A percentile compares a stretch with the other conserved stretches of the same genome.
Conservation (phyloP, 495 filamentous ascomycete species). For the Staphylotrichum longicolle region DNA sequence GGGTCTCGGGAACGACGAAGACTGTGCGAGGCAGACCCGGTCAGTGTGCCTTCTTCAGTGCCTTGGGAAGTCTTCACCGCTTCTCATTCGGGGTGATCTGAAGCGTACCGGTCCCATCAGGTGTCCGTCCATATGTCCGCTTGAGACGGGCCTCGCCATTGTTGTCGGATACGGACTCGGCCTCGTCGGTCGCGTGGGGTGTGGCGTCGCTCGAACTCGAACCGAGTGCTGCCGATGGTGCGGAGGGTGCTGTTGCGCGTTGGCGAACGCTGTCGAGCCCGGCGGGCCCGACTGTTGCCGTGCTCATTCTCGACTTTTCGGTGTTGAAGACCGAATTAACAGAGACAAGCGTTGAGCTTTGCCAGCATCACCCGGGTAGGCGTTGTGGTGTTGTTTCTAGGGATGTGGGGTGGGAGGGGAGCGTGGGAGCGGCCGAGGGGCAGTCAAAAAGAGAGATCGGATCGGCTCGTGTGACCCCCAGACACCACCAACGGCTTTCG, state of each 20-base stretch:
- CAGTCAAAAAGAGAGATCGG: not conserved
- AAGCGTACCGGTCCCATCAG: slow-evolving; percentile 77
- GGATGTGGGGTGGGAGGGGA: not conserved
- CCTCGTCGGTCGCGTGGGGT: not conserved
- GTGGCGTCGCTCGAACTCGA: not conserved
- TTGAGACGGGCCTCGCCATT: slow-evolving; percentile 37
- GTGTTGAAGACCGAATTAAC: slow-evolving; percentile 31
- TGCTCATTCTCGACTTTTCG: slow-evolving; percentile 26
- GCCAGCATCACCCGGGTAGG: slow-evolving; percentile 11
- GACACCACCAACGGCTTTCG: slow-evolving; percentile 4
- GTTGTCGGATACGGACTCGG: not conserved
- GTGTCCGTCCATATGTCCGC: slow-evolving; percentile 89
- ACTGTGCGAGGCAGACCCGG: slow-evolving; percentile 51
- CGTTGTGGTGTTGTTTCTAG: not conserved
- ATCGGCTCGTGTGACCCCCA: not conserved
- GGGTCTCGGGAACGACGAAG: slow-evolving; percentile 92
- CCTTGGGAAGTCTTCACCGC: not conserved
- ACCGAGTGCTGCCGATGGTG: not conserved
- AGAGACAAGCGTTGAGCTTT: slow-evolving; percentile 27
- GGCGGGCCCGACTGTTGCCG: slow-evolving; percentile 23
- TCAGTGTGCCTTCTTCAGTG: not conserved
- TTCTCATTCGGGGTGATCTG: not conserved
- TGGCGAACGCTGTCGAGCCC: slow-evolving; percentile 32
- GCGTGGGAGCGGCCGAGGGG: slow-evolving; percentile 8
- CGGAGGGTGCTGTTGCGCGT: slow-evolving; percentile 17